Base-by-base conservation (phyloP, 2,329 filamentous ascomycete genomes). In the Alternaria sp. region DNA sequence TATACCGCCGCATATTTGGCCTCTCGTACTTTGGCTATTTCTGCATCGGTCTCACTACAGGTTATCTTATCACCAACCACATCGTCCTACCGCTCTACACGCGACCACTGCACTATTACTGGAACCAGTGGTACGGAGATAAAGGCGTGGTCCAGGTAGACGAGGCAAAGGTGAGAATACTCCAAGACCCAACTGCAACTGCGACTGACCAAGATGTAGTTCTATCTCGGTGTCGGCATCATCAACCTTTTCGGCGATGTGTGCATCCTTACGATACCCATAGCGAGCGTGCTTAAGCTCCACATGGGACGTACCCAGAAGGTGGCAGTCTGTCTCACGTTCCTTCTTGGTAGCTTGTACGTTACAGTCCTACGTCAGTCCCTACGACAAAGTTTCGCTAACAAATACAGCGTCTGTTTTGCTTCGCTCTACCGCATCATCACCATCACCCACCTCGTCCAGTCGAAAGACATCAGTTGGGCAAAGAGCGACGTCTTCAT, bases 401-500 rank as follows among this genome's bases (percentile, higher is more conserved):
- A 65, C 12, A 44, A 5, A 3, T 19, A 4, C 36, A 54, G 52
- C 40, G 52, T 54, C 9, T 73, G 70, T 36, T 73, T 74, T 30
- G 71, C 72, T 17, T 73, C 71, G 6, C 64, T 73, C 9, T 73
- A 73, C 51, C 71, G 72, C 21, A 73, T 74, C 64, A 68, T 74
- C 17, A 73, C 69, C 30, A 70, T 73, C 15, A 53, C 64, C 1
- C 65, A 58, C 6, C 65, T 74, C n/a, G 68, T 71, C 11, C 51
- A 46, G 25, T 62, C 66, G 10, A 63, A 30, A 19, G 71, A 74
- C 44, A 71, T 74, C 45, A 72, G 68, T 51, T 75, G 71, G 70
- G 69, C 73, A 2, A 75, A 72, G 56, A 70, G 66, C 58, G 70
- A 73, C 32, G 70, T 73, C n/a, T 73, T 73, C 62, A 72, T 75